Conservation (phyloP, 2,329 filamentous ascomycete genomes). For the Aspergillus sp. region DNA sequence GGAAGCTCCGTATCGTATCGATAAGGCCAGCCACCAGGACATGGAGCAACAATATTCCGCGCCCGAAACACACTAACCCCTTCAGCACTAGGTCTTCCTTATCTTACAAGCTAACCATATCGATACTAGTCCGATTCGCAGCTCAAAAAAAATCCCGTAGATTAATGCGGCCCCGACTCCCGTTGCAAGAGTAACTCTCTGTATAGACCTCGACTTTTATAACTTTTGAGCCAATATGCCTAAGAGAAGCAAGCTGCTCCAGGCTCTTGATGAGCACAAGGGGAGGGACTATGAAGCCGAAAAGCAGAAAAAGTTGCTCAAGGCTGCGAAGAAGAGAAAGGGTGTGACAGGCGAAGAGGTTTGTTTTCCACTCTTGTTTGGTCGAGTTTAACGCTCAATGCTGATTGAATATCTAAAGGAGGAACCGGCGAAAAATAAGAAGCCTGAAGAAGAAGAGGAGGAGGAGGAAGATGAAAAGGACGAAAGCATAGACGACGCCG, state of each 20-base stretch:
- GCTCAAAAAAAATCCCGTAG: slow-evolving; percentile 15
- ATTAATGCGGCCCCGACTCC: background rate
- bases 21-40: background rate
- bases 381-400: background rate
- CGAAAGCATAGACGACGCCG: slow-evolving; percentile 36
- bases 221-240: slow-evolving; percentile 39
- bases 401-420: background rate
- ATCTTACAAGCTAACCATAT: slow-evolving; percentile 8
- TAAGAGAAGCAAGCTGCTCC: slow-evolving; percentile 59
- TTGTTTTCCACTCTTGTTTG: background rate
- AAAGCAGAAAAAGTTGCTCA: slow-evolving; percentile 68
- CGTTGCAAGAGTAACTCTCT: background rate
- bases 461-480: slow-evolving; percentile 37
- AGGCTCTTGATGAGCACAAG: slow-evolving; percentile 58
- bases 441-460: slow-evolving; percentile 12
- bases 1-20: background rate
- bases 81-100: slow-evolving; percentile 18
- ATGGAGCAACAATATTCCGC: slow-evolving; percentile 27
- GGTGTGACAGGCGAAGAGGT: slow-evolving; percentile 29
- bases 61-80: slow-evolving; percentile 4
- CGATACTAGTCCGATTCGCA: background rate
- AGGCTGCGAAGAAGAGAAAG: slow-evolving; percentile 49
- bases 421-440: slow-evolving; percentile 3
- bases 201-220: background rate
- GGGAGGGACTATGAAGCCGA: slow-evolving; percentile 72